phyloP scores from a whole-genome alignment of 257 asterid genomes.

The Lycium barbarum region DNA sequence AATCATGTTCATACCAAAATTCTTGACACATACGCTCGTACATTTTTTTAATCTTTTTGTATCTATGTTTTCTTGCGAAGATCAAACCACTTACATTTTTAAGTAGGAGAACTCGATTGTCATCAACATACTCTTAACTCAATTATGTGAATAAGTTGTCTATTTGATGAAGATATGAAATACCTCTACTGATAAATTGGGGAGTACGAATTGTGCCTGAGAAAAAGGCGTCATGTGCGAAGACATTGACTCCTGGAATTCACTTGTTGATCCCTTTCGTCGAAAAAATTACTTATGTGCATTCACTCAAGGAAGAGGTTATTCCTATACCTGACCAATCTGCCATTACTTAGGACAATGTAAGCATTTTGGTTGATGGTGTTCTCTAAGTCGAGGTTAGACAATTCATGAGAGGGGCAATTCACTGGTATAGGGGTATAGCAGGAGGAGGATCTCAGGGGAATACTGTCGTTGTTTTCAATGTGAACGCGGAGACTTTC shows the following conservation, averaged over 20 bases:
- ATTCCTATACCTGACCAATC: slow-evolving; percentile 78
- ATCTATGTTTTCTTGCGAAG: too few relatives aligned
- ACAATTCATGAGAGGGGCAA: too few relatives aligned
- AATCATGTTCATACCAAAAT: too few relatives aligned
- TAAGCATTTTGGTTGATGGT: slow-evolving; percentile 78
- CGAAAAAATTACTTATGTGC: slow-evolving; percentile 82
- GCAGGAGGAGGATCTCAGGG: too few relatives aligned
- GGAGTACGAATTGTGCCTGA: slow-evolving; percentile 89
- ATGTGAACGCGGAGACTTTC: too few relatives aligned
- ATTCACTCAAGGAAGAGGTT: slow-evolving; percentile 85
- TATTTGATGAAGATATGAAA: slow-evolving; percentile 58
- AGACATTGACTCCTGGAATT: slow-evolving; percentile 83
- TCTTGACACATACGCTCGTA: too few relatives aligned
- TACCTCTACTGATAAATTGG: slow-evolving; percentile 71
- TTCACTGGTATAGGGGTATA: too few relatives aligned
- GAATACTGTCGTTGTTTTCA: too few relatives aligned
- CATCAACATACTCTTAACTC: too few relatives aligned
- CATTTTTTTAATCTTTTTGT: too few relatives aligned
- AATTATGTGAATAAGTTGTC: neutral
- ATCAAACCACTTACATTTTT: too few relatives aligned
- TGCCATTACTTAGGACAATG: slow-evolving; percentile 92
- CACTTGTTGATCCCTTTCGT: slow-evolving; percentile 82
- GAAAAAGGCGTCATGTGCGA: slow-evolving; percentile 72
- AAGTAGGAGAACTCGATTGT: too few relatives aligned
- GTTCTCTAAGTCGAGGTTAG: slow-evolving; percentile 80